phyloP scores from a whole-genome alignment of 1,284 basidiomycete species.

The Kalmanozyma brasiliensis region DNA sequence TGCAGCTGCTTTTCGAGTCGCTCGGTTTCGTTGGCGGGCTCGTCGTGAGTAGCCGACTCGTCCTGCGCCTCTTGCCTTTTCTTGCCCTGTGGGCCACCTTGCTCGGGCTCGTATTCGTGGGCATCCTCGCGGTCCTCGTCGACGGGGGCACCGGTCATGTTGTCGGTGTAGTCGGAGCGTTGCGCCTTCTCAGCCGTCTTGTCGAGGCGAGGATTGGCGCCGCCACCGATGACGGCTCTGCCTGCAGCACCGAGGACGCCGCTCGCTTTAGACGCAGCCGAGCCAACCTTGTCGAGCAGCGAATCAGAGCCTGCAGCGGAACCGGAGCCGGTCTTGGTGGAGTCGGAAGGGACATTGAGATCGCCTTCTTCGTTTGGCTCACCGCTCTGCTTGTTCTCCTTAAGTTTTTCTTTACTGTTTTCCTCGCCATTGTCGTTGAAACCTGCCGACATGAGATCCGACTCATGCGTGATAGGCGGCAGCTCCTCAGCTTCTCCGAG shows the following conservation, averaged over 20 bases:
- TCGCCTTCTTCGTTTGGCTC: constrained; percentile 27
- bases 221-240: constrained; percentile 31
- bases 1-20: constrained; percentile 29
- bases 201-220: constrained; percentile 38
- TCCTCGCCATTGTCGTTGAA: neutral
- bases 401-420: constrained; percentile 10
- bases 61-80: constrained; percentile 32
- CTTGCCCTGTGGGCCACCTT: constrained; percentile 29
- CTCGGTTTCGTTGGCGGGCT: constrained; percentile 30
- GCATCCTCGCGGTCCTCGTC: constrained; percentile 17
- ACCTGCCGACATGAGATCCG: neutral
- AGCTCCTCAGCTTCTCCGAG: constrained; percentile 36
- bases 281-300: constrained; percentile 42
- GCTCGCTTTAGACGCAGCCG: constrained; percentile 73
- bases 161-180: constrained; percentile 19
- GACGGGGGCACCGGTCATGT: constrained; percentile 19
- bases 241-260: constrained; percentile 74
- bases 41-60: neutral
- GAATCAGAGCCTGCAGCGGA: constrained; percentile 32
- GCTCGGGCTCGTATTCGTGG: constrained; percentile 29
- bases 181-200: constrained; percentile 32
- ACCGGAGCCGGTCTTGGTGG: constrained; percentile 37
- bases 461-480: neutral
- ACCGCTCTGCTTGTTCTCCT: constrained; percentile 28
- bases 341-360: constrained; percentile 36